Percentiles rank a stretch among this genome's conserved stretches.
Conservation (phyloP, 129 eudicot species). For the Flaveria robusta region DNA sequence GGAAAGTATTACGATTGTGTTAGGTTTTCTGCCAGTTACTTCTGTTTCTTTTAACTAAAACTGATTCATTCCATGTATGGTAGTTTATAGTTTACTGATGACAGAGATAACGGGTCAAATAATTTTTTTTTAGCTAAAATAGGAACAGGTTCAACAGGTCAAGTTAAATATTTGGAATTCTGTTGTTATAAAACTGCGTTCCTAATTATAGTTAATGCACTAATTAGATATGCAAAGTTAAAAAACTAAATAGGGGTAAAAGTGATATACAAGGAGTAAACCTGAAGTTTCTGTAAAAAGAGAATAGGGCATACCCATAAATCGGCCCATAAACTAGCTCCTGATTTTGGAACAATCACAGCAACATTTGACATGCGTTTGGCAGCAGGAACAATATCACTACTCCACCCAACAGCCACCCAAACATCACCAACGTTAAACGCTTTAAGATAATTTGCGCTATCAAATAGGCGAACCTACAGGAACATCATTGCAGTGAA, state of each 20-base stretch:
- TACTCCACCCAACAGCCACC: slow-evolving; percentile 99
- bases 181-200: neutral
- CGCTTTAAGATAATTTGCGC: slow-evolving; percentile 79
- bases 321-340: slow-evolving; percentile 98
- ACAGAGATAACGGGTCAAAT: no score
- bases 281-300: neutral
- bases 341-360: slow-evolving; percentile 91
- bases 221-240: no score
- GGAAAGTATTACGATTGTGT: neutral
- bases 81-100: neutral
- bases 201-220: neutral
- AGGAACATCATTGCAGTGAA: slow-evolving; percentile 26
- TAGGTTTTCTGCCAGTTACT: neutral
- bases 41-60: neutral
- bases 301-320: slow-evolving; percentile 65
- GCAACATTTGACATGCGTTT: slow-evolving; percentile 78
- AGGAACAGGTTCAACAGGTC: neutral
- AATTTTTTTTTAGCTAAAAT: neutral
- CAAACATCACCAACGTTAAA: slow-evolving; percentile 79
- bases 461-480: slow-evolving; percentile 88
- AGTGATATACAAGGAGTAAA: neutral
- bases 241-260: no score
- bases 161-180: neutral
- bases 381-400: slow-evolving; percentile 84
- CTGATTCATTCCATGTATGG: neutral